Base-by-base conservation (phyloP, 495 filamentous ascomycete genomes). In the Talaromyces stipitatus region DNA sequence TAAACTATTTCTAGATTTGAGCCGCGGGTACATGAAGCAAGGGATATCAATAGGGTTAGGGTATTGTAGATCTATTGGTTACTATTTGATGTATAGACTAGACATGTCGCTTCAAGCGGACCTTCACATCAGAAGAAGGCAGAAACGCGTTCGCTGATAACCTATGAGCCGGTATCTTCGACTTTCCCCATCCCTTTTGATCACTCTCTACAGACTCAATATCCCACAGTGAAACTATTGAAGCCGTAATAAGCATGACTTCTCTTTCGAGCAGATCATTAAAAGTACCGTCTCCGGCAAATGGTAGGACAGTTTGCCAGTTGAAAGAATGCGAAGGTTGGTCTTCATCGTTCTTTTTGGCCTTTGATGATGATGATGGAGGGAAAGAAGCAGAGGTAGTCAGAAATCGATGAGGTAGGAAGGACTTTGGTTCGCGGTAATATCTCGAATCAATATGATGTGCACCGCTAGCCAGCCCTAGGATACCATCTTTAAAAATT, bases 371-470 rank as follows among this genome's bases (percentile, higher is more conserved):
- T 12, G 41, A 26, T n/a, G 22, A 47, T 14, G 43, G 10, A 24
- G 23, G 45, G 20, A 20, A 3, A 48, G 45, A 1, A 23, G 45
- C 8, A 26, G 4, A 11, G 22, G 45, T 24, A n/a, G n/a, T n/a
- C n/a, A 84, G 69, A 54, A 79, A 82, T 14, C 83, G 68, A 18
- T 78, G 70, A 1, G 79, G 78, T 54, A 77, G 73, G 59, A 79
- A 86, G 41, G 73, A 68, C 41, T 66, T 62, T 0, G 81, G 79
- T 27, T 82, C 73, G 2, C 67, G 63, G 57, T 78, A 84, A 41
- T 73, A 72, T 16, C 57, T 61, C 3, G 76, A 64, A 61, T 84
- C 79, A 4, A 66, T 73, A 50, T 79, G 72, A 52, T 81, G 70
- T 30, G 78, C 65, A 6, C 76, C 78, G 58, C 79, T 74, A 1